Conservation (phyloP, 352 stramenopile genomes). For the Phytopythium mirpurense region DNA sequence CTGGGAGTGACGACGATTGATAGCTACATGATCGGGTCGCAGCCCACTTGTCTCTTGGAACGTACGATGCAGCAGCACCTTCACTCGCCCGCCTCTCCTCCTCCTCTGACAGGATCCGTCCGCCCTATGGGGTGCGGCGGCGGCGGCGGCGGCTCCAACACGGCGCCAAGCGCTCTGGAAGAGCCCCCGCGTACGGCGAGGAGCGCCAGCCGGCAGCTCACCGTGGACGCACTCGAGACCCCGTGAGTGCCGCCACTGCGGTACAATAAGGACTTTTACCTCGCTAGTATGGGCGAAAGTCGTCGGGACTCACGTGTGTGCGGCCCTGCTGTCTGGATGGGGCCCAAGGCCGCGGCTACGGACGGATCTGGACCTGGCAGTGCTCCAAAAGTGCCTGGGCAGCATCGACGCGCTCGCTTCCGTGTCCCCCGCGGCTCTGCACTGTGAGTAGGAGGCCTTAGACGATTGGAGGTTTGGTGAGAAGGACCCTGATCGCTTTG, state of each 20-base stretch:
- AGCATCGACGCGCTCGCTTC: constrained; percentile 31
- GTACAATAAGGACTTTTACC: no score
- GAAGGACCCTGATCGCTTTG: no score
- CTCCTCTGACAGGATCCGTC: neutral
- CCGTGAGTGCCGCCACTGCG: constrained; percentile 20
- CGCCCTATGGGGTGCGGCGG: neutral
- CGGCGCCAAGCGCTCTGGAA: neutral
- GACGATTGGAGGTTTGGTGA: no score
- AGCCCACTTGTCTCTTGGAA: neutral
- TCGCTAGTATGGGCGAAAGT: no score
- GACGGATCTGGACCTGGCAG: constrained; percentile 45
- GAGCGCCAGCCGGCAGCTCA: constrained; percentile 27
- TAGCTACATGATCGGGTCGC: neutral
- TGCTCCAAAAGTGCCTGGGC: constrained; percentile 47
- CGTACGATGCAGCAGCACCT: neutral
- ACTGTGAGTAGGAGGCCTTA: constrained; percentile 41
- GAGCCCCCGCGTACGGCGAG: neutral
- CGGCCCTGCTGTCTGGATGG: neutral
- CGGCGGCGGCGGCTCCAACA: neutral
- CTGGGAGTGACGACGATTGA: neutral
- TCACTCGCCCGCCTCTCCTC: neutral
- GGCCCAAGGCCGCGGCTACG: constrained; percentile 38
- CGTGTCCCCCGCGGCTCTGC: constrained; percentile 33
- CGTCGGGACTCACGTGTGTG: no score
- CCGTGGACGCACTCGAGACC: constrained; percentile 41